A percentile compares a stretch with the other conserved stretches of the same genome.
These are phyloP conservation scores for Nymphaea colorata DNA, from an alignment of 164 flowering plant species.

Conservation along the genomic window DNA sequence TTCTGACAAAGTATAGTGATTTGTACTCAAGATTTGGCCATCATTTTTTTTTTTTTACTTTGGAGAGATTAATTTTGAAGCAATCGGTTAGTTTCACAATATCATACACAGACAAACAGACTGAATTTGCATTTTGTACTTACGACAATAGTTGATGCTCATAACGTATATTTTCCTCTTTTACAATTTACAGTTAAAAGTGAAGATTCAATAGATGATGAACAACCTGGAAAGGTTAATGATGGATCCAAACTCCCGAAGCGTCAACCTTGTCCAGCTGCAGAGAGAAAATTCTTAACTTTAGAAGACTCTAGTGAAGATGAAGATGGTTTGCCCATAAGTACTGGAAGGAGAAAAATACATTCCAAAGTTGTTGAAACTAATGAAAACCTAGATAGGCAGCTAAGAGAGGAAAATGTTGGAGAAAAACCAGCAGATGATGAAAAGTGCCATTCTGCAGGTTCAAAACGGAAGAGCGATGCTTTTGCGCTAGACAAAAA, in stretches of 20 bases:
- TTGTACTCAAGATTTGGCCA: too few relatives aligned
- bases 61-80: too few relatives aligned
- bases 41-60: too few relatives aligned
- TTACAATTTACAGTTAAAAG: constrained; percentile 62
- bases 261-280: constrained; percentile 19
- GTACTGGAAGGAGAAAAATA: constrained; percentile 10
- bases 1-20: too few relatives aligned
- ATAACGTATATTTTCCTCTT: background rate
- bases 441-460: constrained; percentile 8
- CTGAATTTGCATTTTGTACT: too few relatives aligned
- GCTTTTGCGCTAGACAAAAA: constrained; percentile 21
- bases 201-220: constrained; percentile 83
- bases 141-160: too few relatives aligned
- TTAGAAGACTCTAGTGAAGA: constrained; percentile 56
- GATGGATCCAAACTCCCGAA: constrained; percentile 25
- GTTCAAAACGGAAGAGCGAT: constrained; percentile 40
- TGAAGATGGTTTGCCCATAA: constrained; percentile 94
- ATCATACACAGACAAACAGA: too few relatives aligned
- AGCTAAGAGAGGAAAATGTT: constrained; percentile 15
- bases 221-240: constrained; percentile 36
- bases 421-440: constrained; percentile 23
- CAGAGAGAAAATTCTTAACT: constrained; percentile 26
- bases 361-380: constrained; percentile 10
- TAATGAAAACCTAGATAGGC: constrained; percentile 16
- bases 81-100: too few relatives aligned